Percentiles rank a stretch among this genome's conserved stretches.
phyloP scores from a whole-genome alignment of 192 early-diverging fungal genomes.

The Coemansia sp. region DNA sequence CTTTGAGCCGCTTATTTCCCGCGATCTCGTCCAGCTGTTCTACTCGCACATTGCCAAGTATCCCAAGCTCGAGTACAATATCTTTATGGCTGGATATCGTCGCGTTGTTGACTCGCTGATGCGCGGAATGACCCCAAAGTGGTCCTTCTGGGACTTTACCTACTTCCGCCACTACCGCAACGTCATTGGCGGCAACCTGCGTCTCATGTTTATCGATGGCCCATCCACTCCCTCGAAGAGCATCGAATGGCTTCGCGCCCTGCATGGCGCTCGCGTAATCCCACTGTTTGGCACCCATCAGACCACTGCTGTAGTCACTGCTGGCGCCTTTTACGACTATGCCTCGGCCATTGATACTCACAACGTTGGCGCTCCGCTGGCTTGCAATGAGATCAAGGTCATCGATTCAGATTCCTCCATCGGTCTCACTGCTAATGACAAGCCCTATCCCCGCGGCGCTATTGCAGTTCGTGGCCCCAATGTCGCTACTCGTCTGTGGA shows the following conservation, averaged over 20 bases:
- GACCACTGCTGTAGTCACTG: conserved; percentile 25
- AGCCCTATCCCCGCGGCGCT: conserved; percentile 44
- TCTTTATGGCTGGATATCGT: conserved; percentile 40
- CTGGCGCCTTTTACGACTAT: conserved; percentile 49
- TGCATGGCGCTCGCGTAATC: conserved; percentile 50
- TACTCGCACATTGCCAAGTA: conserved; percentile 44
- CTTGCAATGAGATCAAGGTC: conserved; percentile 56
- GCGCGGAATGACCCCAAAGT: conserved; percentile 40
- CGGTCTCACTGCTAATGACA: conserved; percentile 22
- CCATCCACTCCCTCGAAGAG: conserved; percentile 27
- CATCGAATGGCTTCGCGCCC: conserved; percentile 48
- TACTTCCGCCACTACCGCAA: conserved; percentile 60
- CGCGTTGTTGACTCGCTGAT: conserved; percentile 37
- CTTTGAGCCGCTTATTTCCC: conserved; percentile 27
- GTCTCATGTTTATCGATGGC: conserved; percentile 46
- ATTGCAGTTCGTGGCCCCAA: conserved; percentile 48
- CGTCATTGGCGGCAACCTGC: conserved; percentile 46
- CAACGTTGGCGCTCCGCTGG: conserved; percentile 54
- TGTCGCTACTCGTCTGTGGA: conserved; percentile 35
- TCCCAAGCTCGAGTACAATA: conserved; percentile 41
- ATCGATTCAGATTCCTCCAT: conserved; percentile 14
- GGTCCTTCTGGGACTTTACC: conserved; percentile 44
- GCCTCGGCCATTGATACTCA: conserved; percentile 47
- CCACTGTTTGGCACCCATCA: conserved; percentile 38
- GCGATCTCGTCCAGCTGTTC: conserved; percentile 51